These are phyloP conservation scores for Trichoderma orchidacearum DNA, from an alignment of 495 filamentous ascomycete species.

Conservation along the genomic window DNA sequence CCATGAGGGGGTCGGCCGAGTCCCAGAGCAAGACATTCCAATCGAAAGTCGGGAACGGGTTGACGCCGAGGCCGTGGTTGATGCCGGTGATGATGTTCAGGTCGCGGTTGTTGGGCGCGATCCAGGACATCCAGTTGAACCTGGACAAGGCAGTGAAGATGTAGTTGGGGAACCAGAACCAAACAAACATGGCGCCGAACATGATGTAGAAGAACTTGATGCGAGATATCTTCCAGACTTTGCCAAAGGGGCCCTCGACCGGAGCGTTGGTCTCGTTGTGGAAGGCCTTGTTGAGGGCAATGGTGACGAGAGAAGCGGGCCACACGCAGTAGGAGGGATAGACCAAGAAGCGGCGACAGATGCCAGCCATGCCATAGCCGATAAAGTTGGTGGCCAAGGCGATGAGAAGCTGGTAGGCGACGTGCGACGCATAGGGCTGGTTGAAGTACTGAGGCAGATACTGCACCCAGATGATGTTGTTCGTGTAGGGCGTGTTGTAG, in stretches of 20 bases:
- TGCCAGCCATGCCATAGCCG: conserved; percentile 35
- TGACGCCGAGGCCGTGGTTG: conserved; percentile 20
- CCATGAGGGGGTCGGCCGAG: conserved; percentile 19
- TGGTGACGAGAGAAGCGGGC: conserved; percentile 23
- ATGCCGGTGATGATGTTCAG: conserved; percentile 18
- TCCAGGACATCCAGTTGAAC: conserved; percentile 17
- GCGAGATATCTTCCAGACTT: conserved; percentile 14
- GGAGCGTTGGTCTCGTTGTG: conserved; percentile 14
- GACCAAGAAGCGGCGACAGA: conserved; percentile 41
- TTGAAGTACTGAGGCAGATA: conserved; percentile 22
- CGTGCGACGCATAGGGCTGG: conserved; percentile 18
- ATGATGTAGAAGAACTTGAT: conserved; percentile 16
- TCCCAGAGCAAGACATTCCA: conserved; percentile 19
- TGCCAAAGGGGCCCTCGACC: conserved; percentile 17
- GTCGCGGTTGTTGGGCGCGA: conserved; percentile 17
- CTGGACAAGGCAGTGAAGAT: conserved; percentile 11
- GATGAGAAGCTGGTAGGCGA: conserved; percentile 25
- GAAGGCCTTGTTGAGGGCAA: conserved; percentile 25
- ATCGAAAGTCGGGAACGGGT: conserved; percentile 25
- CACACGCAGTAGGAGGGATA: conserved; percentile 27
- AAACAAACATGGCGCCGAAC: conserved; percentile 12
- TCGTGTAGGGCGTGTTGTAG: conserved; percentile 17
- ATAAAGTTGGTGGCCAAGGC: conserved; percentile 27
- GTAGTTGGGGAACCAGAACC: conserved; percentile 16
- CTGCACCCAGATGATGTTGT: conserved; percentile 28